Percentiles rank a stretch among this genome's conserved stretches.
phyloP scores from a whole-genome alignment of 306 rosid genomes.

The Astragalus membranaceus region DNA sequence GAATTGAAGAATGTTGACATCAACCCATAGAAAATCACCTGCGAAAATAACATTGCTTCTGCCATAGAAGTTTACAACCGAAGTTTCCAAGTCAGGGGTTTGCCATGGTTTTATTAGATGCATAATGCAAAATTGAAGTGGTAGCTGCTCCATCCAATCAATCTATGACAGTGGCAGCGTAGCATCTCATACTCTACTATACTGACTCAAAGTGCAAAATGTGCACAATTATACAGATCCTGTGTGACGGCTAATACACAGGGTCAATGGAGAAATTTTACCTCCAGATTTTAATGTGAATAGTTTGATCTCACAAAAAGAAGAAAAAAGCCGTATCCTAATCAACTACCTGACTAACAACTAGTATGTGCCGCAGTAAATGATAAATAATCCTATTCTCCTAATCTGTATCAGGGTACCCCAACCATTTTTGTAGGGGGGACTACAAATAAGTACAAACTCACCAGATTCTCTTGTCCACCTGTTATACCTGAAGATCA shows the following conservation, averaged over 20 bases:
- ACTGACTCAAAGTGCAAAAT: neutral
- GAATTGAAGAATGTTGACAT: no score
- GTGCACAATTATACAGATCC: slow-evolving; percentile 1
- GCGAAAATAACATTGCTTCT: no score
- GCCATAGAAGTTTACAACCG: no score
- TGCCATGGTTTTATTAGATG: neutral
- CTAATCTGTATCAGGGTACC: slow-evolving; percentile 21
- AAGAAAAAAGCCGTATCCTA: slow-evolving; percentile 17
- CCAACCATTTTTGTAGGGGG: slow-evolving; percentile 11
- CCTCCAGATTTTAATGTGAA: slow-evolving; percentile 10
- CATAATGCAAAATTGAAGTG: neutral
- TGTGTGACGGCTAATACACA: neutral
- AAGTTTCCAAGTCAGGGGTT: neutral
- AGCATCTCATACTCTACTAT: neutral
- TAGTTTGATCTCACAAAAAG: slow-evolving; percentile 10
- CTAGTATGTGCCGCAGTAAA: slow-evolving; percentile 8
- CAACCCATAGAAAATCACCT: no score
- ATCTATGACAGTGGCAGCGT: neutral
- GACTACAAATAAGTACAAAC: slow-evolving; percentile 22
- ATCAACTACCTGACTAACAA: slow-evolving; percentile 18
- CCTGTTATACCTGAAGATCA: slow-evolving; percentile 33
- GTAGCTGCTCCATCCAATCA: neutral
- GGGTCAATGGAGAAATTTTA: slow-evolving; percentile 20
- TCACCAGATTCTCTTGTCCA: slow-evolving; percentile 10
- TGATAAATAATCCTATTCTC: slow-evolving; percentile 19